A percentile compares a stretch with the other conserved stretches of the same genome.
These are phyloP conservation scores for Periconia sp. DNA, from an alignment of 2,329 filamentous ascomycete genomes.

Conservation along the genomic window DNA sequence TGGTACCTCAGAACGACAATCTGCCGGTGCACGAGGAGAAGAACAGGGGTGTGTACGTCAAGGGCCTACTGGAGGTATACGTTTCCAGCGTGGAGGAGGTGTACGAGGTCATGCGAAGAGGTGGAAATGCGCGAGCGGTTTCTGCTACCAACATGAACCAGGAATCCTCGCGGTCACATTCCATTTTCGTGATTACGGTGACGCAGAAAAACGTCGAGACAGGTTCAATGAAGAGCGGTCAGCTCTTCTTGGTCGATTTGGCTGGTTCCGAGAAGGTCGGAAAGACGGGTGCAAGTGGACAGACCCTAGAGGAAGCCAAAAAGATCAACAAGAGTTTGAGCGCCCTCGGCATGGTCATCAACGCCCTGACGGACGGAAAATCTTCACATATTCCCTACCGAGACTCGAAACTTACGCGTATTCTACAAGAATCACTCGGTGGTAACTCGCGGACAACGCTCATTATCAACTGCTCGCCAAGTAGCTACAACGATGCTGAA, in stretches of 20 bases:
- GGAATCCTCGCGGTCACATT: slow-evolving; percentile 96
- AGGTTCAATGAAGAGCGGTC: slow-evolving; percentile 92
- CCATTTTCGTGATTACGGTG: slow-evolving; percentile 96
- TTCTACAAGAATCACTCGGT: slow-evolving; percentile 94
- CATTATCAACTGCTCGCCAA: slow-evolving; percentile 99
- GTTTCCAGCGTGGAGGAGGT: slow-evolving; percentile 95
- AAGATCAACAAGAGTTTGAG: slow-evolving; percentile 99
- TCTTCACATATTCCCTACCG: slow-evolving; percentile 94
- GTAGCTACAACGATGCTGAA: slow-evolving; percentile 96
- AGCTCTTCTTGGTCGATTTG: slow-evolving; percentile 96
- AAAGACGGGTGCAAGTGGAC: slow-evolving; percentile 96
- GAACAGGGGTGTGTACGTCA: slow-evolving; percentile 94
- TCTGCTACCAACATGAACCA: slow-evolving; percentile 99
- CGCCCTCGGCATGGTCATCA: slow-evolving; percentile 98
- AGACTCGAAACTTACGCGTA: slow-evolving; percentile 97
- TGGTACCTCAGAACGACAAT: slow-evolving; percentile 93
- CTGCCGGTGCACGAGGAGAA: slow-evolving; percentile 98
- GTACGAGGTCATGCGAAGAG: slow-evolving; percentile 94
- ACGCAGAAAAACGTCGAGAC: slow-evolving; percentile 98
- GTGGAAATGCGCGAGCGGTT: slow-evolving; percentile 87
- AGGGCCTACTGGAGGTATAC: slow-evolving; percentile 92
- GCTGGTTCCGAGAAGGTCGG: slow-evolving; percentile 98
- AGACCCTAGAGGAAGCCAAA: slow-evolving; percentile 97
- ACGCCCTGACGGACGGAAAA: slow-evolving; percentile 94
- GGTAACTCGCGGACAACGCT: slow-evolving; percentile 98